Base-by-base conservation (phyloP, 352 stramenopile species). In the Saprolegnia diclina region DNA sequence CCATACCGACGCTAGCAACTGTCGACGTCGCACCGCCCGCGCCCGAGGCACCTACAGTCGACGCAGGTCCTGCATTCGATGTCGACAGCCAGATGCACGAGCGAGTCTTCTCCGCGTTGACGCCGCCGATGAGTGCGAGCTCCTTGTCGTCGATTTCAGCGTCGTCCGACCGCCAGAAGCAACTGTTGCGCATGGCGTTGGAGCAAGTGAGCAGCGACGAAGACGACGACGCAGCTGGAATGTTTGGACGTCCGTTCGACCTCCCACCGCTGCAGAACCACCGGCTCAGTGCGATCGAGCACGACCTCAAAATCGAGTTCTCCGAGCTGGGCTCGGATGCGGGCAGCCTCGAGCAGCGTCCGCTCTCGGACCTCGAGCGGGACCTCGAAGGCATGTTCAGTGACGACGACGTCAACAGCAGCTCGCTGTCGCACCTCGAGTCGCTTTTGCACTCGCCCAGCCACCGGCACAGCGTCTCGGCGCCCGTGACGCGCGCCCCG, bases 371-470 rank as follows among this genome's bases (percentile, higher is more conserved):
- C 19, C 44, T 67, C 4, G 62, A 67, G 26, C 45, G 62, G 7
- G 62, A 67, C 29, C 46, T 67, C 22, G 62, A 67, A 9, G 50
- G 46, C 21, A 56, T 67, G 44, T 40, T 67, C 32, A 46, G 62
- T 21, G 59, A 66, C 24, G 44, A 56, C 9, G 40, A 61, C 7
- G 62, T 42, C 24, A 46, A 59, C 32, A 35, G 35, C 16, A 18
- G 14, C 18, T 32, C 14, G 0, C 18, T 37, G 4, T n/a, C 14
- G 16, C 19, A 32, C n/a, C 19, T 53, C 21, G 40, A 48, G 16
- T 18, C 29, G 2, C 18, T 26, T 3, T 5, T 35, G 18, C 32
- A 24, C 26, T 11, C 57, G 29, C n/a, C 13, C 40, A 35, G 7
- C 42, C n/a, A 38, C 9, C 26, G 16, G 4, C 5, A 32, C 13